These are phyloP conservation scores for Multifurca ochricompacta DNA, from an alignment of 768 basidiomycete genomes.

Conservation along the genomic window DNA sequence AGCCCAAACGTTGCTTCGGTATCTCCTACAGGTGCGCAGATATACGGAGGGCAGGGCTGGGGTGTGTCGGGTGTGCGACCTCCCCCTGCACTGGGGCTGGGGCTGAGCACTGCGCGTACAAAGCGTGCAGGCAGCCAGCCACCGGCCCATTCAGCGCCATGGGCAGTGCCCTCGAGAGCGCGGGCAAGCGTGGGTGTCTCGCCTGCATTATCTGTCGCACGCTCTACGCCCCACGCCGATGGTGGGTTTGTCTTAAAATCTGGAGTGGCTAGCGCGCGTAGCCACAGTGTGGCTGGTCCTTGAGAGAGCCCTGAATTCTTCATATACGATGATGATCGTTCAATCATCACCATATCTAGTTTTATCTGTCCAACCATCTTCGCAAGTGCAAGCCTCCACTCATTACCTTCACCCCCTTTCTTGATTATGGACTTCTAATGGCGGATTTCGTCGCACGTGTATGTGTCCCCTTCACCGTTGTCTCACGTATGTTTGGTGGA, in stretches of 20 bases:
- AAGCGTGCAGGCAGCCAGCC: constrained; percentile 20
- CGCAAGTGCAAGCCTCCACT: constrained; percentile 1
- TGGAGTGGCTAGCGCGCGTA: not conserved
- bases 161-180: constrained; percentile 9
- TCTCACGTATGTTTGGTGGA: not conserved
- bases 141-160: constrained; percentile 10
- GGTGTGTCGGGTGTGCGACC: not conserved
- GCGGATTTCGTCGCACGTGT: not conserved
- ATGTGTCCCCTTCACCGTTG: constrained; percentile 1
- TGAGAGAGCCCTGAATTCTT: not conserved
- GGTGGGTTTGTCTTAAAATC: constrained; percentile 15
- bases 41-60: constrained; percentile 7
- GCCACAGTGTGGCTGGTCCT: constrained; percentile 4
- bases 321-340: not conserved
- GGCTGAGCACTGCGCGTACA: not conserved
- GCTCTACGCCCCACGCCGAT: constrained; percentile 8
- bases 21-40: constrained; percentile 33
- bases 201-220: constrained; percentile 8
- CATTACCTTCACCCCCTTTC: not conserved
- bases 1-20: constrained; percentile 41
- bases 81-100: not conserved
- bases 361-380: constrained; percentile 9
- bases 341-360: not conserved
- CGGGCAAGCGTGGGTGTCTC: constrained; percentile 17
- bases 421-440: constrained; percentile 12